Evolutionary conservation across 2,329 filamentous ascomycete genomes (phyloP).

Genomic region (Trichoderma koningii): DNA sequence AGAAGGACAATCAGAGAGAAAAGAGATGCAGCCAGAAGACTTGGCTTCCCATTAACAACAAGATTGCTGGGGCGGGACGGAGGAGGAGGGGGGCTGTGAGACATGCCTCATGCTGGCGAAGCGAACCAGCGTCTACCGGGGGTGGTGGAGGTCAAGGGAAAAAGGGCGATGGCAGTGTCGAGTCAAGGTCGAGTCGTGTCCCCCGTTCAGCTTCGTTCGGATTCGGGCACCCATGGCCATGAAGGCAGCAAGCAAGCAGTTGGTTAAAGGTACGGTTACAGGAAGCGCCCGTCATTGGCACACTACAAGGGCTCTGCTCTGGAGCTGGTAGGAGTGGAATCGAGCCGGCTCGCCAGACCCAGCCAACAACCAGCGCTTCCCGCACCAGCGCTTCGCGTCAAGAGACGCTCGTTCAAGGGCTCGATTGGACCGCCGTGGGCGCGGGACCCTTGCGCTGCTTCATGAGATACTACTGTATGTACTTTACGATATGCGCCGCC

Average conservation of each 20-base stretch:
- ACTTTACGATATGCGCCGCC: conserved; percentile 5
- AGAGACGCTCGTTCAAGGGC: background rate
- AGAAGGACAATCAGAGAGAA: background rate
- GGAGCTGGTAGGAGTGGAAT: no score
- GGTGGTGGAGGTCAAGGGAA: background rate
- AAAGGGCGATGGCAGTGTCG: conserved; percentile 12
- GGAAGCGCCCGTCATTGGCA: conserved; percentile 24
- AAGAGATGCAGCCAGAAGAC: background rate
- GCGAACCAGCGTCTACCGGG: conserved; percentile 3
- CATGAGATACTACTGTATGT: background rate
- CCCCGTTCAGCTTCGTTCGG: background rate
- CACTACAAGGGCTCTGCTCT: no score
- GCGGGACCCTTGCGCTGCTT: background rate
- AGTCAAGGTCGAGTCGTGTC: background rate
- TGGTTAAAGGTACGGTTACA: background rate
- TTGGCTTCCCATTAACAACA: background rate
- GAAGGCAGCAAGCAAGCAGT: no score
- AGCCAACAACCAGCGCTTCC: background rate
- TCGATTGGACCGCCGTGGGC: background rate
- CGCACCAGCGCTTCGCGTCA: background rate
- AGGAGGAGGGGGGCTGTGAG: conserved; percentile 4
- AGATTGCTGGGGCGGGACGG: background rate
- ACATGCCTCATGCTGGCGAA: background rate
- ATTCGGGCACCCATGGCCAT: no score
- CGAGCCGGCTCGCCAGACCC: no score